Conservation (phyloP, 345 rosid species). For the Turnera subulata region DNA sequence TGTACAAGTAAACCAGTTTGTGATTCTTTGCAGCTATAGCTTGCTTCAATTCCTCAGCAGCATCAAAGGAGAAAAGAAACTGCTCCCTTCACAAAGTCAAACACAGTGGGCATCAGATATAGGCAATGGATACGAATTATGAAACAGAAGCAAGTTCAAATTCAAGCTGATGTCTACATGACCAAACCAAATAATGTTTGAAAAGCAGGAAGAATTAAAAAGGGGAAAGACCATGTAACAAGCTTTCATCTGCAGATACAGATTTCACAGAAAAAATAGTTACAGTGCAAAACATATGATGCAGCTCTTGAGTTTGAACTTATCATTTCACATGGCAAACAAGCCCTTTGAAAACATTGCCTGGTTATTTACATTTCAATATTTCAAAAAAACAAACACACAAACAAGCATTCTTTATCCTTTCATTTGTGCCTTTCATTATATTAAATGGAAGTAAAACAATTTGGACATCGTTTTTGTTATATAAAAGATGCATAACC, state of each 20-base stretch:
- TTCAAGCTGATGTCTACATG: no score
- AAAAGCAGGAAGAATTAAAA: no score
- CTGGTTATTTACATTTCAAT: no score
- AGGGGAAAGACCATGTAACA: no score
- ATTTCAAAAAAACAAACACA: no score
- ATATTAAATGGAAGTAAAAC: no score
- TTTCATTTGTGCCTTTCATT: no score
- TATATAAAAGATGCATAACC: background rate
- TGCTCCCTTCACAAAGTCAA: conserved; percentile 79
- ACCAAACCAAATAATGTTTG: no score
- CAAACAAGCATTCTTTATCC: no score
- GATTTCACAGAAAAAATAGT: conserved; percentile 24
- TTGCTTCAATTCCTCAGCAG: conserved; percentile 89
- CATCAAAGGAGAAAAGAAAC: conserved; percentile 95
- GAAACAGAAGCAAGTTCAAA: background rate
- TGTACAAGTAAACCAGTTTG: conserved; percentile 71
- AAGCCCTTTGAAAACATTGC: background rate
- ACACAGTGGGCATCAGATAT: conserved; percentile 36
- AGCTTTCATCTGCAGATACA: no score
- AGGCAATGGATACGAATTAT: conserved; percentile 12
- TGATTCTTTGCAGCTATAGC: conserved; percentile 70
- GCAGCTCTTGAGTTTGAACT: background rate
- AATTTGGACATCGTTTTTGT: background rate
- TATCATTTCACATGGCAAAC: background rate
- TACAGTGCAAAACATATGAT: conserved; percentile 8